Evolutionary conservation across 1,139 yeast genomes (phyloP).

Genomic region (Zygosaccharomyces pseudobailii): DNA sequence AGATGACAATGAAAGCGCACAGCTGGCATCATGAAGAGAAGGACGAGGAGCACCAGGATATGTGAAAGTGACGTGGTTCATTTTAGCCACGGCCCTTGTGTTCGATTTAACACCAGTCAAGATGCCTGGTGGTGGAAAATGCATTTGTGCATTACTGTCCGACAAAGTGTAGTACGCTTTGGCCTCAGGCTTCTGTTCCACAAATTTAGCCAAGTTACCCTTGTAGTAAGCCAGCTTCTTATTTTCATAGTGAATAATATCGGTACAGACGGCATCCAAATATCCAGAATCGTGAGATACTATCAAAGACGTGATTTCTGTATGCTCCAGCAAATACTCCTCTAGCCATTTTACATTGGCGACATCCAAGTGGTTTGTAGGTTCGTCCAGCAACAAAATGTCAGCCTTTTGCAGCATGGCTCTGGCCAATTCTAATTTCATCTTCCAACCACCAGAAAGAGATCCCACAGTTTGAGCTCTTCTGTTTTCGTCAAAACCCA

Average conservation of each 20-base stretch:
- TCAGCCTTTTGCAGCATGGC: conserved; percentile 98
- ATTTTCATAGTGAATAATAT: conserved; percentile 93
- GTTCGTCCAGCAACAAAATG: conserved; percentile 90
- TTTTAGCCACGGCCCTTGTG: conserved; percentile 92
- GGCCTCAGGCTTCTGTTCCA: conserved; percentile 90
- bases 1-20: conserved; percentile 84
- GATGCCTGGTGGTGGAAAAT: conserved; percentile 97
- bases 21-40: conserved; percentile 71
- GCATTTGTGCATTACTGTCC: conserved; percentile 91
- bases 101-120: conserved; percentile 92
- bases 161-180: conserved; percentile 94
- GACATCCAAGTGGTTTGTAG: conserved; percentile 97
- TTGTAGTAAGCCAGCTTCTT: conserved; percentile 92
- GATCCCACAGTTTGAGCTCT: conserved; percentile 89
- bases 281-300: conserved; percentile 98
- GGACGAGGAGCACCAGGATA: conserved; percentile 91
- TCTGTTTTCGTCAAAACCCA: conserved; percentile 90
- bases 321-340: conserved; percentile 74
- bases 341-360: conserved; percentile 90
- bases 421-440: conserved; percentile 96
- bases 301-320: conserved; percentile 86
- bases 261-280: conserved; percentile 93
- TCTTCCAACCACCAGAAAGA: conserved; percentile 98
- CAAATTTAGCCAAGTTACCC: conserved; percentile 92
- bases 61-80: conserved; percentile 77